Conservation (phyloP, 805 yeast genomes). For the Metschnikowia vanudenii region DNA sequence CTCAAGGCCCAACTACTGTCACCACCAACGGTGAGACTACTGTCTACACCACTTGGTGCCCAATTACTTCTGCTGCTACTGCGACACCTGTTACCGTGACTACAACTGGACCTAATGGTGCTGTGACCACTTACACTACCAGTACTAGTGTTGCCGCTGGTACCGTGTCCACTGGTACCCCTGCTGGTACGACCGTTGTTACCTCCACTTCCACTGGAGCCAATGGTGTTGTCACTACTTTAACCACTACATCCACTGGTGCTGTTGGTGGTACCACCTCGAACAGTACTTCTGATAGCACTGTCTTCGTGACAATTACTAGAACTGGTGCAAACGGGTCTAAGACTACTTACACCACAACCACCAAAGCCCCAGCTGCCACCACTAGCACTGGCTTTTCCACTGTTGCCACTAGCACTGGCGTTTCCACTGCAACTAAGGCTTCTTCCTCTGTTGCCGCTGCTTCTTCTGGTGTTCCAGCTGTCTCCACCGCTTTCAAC, state of each 20-base stretch:
- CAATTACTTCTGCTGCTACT: conserved; percentile 26
- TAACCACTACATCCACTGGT: not conserved
- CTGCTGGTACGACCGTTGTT: not conserved
- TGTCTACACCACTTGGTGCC: conserved; percentile 36
- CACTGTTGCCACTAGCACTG: conserved; percentile 6
- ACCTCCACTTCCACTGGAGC: no score
- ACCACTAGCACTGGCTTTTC: conserved; percentile 2
- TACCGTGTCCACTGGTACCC: not conserved
- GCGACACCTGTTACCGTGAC: conserved; percentile 16
- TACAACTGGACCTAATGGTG: conserved; percentile 12
- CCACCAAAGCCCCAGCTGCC: not conserved
- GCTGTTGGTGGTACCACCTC: no score
- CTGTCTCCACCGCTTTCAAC: conserved; percentile 17
- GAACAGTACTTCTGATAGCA: no score
- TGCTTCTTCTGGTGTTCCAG: conserved; percentile 13
- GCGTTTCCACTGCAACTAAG: conserved; percentile 11
- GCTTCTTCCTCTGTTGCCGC: not conserved
- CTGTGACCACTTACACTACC: conserved; percentile 11
- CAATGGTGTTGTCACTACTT: no score
- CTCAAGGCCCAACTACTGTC: conserved; percentile 33
- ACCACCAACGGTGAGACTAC: conserved; percentile 22
- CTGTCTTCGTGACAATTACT: conserved; percentile 1
- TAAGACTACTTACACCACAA: conserved; percentile 11
- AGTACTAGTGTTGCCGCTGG: not conserved
- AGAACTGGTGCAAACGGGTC: conserved; percentile 19